phyloP scores from a whole-genome alignment of 78 protist genomes.

The Ministeria vibrans region DNA sequence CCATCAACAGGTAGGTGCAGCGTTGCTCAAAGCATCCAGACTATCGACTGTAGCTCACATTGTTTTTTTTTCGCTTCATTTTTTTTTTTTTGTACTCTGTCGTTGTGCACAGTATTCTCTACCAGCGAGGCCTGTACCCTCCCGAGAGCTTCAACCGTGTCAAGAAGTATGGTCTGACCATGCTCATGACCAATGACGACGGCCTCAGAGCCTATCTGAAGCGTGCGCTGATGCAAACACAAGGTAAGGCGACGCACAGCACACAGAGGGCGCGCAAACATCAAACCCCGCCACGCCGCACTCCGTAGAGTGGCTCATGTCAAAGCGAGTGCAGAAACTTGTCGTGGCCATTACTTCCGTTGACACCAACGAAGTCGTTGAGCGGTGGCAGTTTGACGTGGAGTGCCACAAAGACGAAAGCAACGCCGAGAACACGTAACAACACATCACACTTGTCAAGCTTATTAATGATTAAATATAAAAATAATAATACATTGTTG shows the following conservation, averaged over 20 bases:
- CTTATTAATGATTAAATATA: neutral
- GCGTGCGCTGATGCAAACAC: constrained; percentile 70
- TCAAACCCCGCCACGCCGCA: neutral
- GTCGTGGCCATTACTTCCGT: constrained; percentile 83
- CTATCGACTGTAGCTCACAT: neutral
- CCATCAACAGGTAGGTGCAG: constrained; percentile 32
- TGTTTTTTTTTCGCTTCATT: neutral
- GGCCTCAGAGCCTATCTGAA: constrained; percentile 74
- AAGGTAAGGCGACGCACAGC: too few relatives aligned
- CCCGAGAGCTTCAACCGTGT: constrained; percentile 79
- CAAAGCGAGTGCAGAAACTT: constrained; percentile 79
- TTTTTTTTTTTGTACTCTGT: neutral
- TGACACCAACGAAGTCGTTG: constrained; percentile 68
- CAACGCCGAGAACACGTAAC: too few relatives aligned
- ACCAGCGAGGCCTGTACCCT: constrained; percentile 95
- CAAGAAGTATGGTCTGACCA: constrained; percentile 81
- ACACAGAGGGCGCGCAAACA: too few relatives aligned
- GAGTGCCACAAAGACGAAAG: constrained; percentile 67
- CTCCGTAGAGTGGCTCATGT: constrained; percentile 77
- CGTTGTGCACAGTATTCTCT: constrained; percentile 49
- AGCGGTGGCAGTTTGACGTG: constrained; percentile 96
- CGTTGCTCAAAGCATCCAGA: constrained; percentile 12
- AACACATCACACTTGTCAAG: too few relatives aligned
- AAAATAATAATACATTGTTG: neutral
- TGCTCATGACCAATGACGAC: constrained; percentile 80